phyloP scores from a whole-genome alignment of 495 filamentous ascomycete genomes.

The Aspergillus funiculosus region DNA sequence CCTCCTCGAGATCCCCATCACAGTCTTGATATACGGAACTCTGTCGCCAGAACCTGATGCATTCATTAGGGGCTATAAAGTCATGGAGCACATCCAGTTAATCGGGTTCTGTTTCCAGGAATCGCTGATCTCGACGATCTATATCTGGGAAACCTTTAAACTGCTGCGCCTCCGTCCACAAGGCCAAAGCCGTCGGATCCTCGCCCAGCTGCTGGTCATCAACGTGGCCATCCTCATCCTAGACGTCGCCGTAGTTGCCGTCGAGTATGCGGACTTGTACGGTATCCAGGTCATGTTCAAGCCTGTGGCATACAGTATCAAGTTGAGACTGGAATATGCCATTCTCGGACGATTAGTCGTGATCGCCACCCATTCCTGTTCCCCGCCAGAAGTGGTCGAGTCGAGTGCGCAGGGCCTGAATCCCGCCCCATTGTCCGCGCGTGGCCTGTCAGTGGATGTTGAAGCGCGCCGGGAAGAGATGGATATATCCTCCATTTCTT shows the following conservation, averaged over 20 bases:
- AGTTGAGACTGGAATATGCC: constrained; percentile 50
- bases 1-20: constrained; percentile 37
- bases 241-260: constrained; percentile 41
- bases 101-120: constrained; percentile 52
- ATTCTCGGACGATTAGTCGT: constrained; percentile 45
- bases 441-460: no score
- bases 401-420: no score
- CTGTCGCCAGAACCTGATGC: neutral
- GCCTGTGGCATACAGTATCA: constrained; percentile 47
- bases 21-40: constrained; percentile 39
- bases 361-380: no score
- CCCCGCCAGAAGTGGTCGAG: no score
- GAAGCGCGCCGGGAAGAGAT: no score
- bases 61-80: constrained; percentile 37
- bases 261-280: constrained; percentile 44
- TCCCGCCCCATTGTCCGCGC: no score
- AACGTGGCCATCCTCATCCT: constrained; percentile 47
- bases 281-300: constrained; percentile 47
- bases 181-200: constrained; percentile 26
- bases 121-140: constrained; percentile 49
- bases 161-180: constrained; percentile 37
- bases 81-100: constrained; percentile 51
- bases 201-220: constrained; percentile 41
- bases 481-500: no score
- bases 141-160: constrained; percentile 46